Percentiles rank a stretch among this genome's conserved stretches.
These are phyloP conservation scores for Aspergillus pseudonomiae DNA, from an alignment of 2,329 filamentous ascomycete species.

Conservation along the genomic window DNA sequence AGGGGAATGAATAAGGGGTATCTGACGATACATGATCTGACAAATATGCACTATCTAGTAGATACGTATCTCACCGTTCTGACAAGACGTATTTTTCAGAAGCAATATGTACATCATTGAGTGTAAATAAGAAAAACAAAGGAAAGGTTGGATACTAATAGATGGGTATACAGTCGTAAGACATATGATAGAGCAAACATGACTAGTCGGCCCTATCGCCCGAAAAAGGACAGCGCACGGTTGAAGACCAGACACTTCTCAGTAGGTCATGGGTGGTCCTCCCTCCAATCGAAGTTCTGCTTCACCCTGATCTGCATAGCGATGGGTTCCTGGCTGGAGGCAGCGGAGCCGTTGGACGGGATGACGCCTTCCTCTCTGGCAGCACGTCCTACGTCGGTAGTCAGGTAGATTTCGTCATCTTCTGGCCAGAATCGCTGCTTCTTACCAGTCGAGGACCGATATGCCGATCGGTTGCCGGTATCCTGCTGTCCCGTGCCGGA, in stretches of 20 bases:
- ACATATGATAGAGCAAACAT: background rate
- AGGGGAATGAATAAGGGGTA: background rate
- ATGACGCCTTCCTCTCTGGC: background rate
- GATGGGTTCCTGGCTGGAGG: background rate
- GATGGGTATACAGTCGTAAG: background rate
- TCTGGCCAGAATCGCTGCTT: constrained; percentile 11
- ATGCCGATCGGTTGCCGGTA: background rate
- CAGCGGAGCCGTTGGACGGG: background rate
- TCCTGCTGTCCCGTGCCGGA: background rate
- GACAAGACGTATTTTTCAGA: background rate
- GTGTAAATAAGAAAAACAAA: background rate
- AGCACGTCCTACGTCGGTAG: constrained; percentile 11
- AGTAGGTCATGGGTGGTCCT: background rate
- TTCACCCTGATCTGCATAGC: constrained; percentile 16
- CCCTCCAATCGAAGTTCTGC: constrained; percentile 12
- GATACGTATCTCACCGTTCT: background rate
- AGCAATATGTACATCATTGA: background rate
- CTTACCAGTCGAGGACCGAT: constrained; percentile 3
- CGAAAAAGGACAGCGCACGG: no score
- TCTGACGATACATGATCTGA: background rate
- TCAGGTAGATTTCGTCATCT: constrained; percentile 16
- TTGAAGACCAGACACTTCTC: background rate
- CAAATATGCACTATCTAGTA: background rate
- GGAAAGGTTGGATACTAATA: background rate
- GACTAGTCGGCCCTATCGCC: background rate